A percentile compares a stretch with the other conserved stretches of the same genome.
These are phyloP conservation scores for Claviceps paspali DNA, from an alignment of 2,329 filamentous ascomycete genomes.

Conservation along the genomic window DNA sequence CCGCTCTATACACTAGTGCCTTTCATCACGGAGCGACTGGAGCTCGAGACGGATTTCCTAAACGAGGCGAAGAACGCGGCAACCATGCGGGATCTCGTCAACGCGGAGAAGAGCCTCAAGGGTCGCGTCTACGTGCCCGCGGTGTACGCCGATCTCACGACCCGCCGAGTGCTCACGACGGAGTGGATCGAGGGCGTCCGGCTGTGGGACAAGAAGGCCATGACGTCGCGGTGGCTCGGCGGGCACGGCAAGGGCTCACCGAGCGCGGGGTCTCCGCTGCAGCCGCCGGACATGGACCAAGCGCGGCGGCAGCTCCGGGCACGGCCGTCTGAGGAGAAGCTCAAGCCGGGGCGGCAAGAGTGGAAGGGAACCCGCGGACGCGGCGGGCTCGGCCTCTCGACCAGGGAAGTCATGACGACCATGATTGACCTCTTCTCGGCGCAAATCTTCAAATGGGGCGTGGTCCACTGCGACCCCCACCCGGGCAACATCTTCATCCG, in stretches of 20 bases:
- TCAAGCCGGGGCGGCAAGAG: slow-evolving; percentile 67
- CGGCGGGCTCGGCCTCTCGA: slow-evolving; percentile 69
- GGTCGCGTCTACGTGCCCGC: slow-evolving; percentile 78
- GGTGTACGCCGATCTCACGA: slow-evolving; percentile 70
- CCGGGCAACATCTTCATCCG: slow-evolving; percentile 96
- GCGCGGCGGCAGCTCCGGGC: slow-evolving; percentile 31
- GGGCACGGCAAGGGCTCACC: slow-evolving; percentile 62
- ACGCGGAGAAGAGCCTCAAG: slow-evolving; percentile 57
- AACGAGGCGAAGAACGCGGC: slow-evolving; percentile 84
- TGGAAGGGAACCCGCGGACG: slow-evolving; percentile 61
- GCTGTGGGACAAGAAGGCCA: slow-evolving; percentile 78
- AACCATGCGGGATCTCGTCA: slow-evolving; percentile 64
- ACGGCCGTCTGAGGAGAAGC: slow-evolving; percentile 36
- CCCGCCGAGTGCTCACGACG: slow-evolving; percentile 73
- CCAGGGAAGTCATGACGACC: slow-evolving; percentile 84
- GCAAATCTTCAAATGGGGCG: slow-evolving; percentile 94
- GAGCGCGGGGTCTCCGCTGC: slow-evolving; percentile 54
- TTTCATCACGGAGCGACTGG: slow-evolving; percentile 81
- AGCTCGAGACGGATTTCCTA: slow-evolving; percentile 85
- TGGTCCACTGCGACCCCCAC: slow-evolving; percentile 92
- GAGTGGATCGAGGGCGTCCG: slow-evolving; percentile 96
- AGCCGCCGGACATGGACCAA: slow-evolving; percentile 29
- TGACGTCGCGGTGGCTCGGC: slow-evolving; percentile 65
- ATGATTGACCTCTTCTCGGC: slow-evolving; percentile 96
- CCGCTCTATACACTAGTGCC: slow-evolving; percentile 83